Conservation (phyloP, 306 rosid genomes). For the Trifolium pratense region DNA sequence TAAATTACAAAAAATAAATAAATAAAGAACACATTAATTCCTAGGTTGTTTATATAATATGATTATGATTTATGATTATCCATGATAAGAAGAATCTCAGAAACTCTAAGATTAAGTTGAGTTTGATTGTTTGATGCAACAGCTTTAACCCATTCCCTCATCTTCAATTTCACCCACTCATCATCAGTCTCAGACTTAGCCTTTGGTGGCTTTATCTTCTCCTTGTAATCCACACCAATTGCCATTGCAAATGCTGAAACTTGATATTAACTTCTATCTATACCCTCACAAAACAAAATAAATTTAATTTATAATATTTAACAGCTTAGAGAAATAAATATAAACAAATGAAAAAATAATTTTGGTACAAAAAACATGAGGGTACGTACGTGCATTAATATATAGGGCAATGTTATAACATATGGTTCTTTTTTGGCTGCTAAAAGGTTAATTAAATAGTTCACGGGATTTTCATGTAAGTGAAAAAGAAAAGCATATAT, state of each 20-base stretch:
- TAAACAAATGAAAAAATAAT: not conserved
- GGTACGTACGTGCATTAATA: constrained; percentile 8
- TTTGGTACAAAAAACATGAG: not conserved
- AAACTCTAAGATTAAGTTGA: constrained; percentile 34
- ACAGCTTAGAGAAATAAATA: not conserved
- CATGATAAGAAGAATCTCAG: constrained; percentile 44
- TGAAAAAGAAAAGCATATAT: not conserved
- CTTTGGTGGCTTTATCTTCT: constrained; percentile 26
- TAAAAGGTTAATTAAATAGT: constrained; percentile 19
- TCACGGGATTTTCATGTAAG: constrained; percentile 47
- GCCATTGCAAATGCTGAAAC: constrained; percentile 61
- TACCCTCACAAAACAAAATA: not conserved
- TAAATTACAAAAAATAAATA: too few relatives aligned
- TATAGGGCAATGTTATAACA: not conserved
- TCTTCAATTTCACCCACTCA: constrained; percentile 47
- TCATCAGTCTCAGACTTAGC: not conserved
- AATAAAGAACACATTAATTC: too few relatives aligned
- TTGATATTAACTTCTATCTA: constrained; percentile 46
- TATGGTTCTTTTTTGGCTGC: constrained; percentile 38
- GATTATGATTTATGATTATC: constrained; percentile 17
- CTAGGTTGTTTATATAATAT: not conserved
- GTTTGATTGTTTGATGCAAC: constrained; percentile 49
- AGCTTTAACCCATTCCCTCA: constrained; percentile 58
- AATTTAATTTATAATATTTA: not conserved
- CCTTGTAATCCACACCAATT: constrained; percentile 45